Evolutionary conservation across 768 basidiomycete genomes (phyloP), one percentile per base, ranked within the genome.

Genomic region (Hygrophorus pudorinus): DNA sequence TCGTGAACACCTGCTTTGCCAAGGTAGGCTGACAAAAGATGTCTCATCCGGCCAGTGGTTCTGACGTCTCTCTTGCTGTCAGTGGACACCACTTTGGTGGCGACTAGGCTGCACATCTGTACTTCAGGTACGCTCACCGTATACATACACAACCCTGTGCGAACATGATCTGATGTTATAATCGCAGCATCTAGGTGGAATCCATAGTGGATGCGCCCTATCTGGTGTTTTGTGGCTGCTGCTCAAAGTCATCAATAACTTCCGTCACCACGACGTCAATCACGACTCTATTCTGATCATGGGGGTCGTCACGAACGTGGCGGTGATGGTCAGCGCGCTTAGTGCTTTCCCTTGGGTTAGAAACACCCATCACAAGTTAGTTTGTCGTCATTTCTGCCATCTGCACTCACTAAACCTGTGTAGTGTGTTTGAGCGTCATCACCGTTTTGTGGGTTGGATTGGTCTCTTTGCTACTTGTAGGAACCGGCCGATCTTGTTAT

Each of bases 291-390:
- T 85, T 20, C 65, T 86, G 6, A 66, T 73, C 31, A 71, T 79
- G 51, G 83, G 83, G 17, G 65, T 81, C 29, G 52, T 81, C 29
- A 79, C 79, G 5, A 68, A 72, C 50, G 46, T 81, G 7, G 61
- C 70, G 2, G 68, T 86, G 33, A 65, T 77, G 47, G 59, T 81
- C 46, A 78, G 76, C 37, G 70, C 80, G 33, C 56, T 73, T 33
- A 76, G 81, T 33, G 85, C 82, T 10, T 72, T 86, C 56, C 85
- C 85, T 27, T 85, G 83, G 81, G 74, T 88, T 38, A 71, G 85
- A 50, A 86, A 86, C 53, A 77, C 75, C 9, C 81, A 85, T 51
- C 85, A 87, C 68, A 86, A 86, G 84, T 85, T 57, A 53, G 75
- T 61, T 7, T 14, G 5, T 39, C 37, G 17, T 24, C 7, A 24